A percentile compares a stretch with the other conserved stretches of the same genome.
Conservation (phyloP, 441 rosid species). For the Euphorbia schlechtendalii region DNA sequence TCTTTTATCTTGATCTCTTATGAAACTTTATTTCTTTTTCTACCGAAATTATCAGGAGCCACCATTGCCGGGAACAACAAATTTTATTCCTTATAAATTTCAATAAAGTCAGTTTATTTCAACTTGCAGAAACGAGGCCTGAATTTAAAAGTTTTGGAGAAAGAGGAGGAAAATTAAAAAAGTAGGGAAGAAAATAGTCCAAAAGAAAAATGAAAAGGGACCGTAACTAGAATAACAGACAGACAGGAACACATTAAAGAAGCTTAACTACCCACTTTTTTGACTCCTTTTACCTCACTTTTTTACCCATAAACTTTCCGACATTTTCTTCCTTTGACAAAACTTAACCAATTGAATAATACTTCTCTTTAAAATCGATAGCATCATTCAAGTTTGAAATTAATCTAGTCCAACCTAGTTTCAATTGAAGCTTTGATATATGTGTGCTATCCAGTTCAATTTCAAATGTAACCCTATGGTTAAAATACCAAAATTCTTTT, state of each 20-base stretch:
- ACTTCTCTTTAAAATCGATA: not conserved
- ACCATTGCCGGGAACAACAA: too few relatives aligned
- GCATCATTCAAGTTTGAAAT: not conserved
- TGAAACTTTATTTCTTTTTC: too few relatives aligned
- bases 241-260: conserved; percentile 26
- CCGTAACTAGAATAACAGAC: conserved; percentile 5
- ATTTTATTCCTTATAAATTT: too few relatives aligned
- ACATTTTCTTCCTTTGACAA: conserved; percentile 2
- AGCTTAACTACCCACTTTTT: conserved; percentile 29
- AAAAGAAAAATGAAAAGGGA: not conserved
- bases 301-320: conserved; percentile 4
- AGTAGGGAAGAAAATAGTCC: not conserved
- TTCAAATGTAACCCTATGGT: too few relatives aligned
- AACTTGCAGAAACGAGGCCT: too few relatives aligned
- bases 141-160: too few relatives aligned
- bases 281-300: conserved; percentile 26
- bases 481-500: too few relatives aligned
- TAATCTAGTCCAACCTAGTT: not conserved
- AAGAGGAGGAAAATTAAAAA: not conserved
- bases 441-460: too few relatives aligned
- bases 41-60: too few relatives aligned
- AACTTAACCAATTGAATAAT: not conserved
- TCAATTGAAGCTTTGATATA: too few relatives aligned
- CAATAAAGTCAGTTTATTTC: too few relatives aligned
- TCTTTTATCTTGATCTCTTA: too few relatives aligned